Evolutionary conservation across 2,329 filamentous ascomycete genomes (phyloP).

Genomic region (Talaromyces marneffei): DNA sequence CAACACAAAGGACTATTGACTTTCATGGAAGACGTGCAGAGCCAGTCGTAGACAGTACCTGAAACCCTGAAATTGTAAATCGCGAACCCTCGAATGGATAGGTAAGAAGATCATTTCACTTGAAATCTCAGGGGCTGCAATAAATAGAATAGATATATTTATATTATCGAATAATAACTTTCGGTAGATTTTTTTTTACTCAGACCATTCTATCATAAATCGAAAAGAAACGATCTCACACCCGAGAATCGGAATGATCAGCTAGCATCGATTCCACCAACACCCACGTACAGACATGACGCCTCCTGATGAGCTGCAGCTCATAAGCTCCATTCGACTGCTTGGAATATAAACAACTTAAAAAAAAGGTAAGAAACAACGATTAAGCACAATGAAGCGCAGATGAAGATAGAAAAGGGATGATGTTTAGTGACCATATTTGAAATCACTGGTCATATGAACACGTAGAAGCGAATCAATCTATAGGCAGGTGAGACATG

Average conservation of each 20-base stretch:
- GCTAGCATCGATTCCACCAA: background rate
- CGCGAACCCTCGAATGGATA: too few relatives aligned
- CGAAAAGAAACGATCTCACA: background rate
- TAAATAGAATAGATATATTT: background rate
- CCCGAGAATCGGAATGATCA: background rate
- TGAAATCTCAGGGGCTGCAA: background rate
- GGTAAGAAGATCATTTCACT: background rate
- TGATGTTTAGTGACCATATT: background rate
- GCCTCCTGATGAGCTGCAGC: slow-evolving; percentile 1
- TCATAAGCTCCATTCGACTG: background rate
- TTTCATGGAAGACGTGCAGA: background rate
- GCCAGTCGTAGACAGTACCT: too few relatives aligned
- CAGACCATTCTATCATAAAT: background rate
- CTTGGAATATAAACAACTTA: slow-evolving; percentile 4
- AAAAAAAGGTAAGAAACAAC: background rate
- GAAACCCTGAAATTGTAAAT: too few relatives aligned
- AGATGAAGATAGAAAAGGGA: background rate
- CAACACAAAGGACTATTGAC: background rate
- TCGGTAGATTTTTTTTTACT: background rate
- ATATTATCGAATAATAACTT: background rate
- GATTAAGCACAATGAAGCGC: background rate
- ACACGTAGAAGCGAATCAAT: slow-evolving; percentile 9
- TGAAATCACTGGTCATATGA: background rate
- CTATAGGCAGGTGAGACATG: slow-evolving; percentile 3
- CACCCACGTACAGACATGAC: slow-evolving; percentile 1